Base-by-base conservation (phyloP, 257 asterid genomes). In the Capsicum rhomboideum region DNA sequence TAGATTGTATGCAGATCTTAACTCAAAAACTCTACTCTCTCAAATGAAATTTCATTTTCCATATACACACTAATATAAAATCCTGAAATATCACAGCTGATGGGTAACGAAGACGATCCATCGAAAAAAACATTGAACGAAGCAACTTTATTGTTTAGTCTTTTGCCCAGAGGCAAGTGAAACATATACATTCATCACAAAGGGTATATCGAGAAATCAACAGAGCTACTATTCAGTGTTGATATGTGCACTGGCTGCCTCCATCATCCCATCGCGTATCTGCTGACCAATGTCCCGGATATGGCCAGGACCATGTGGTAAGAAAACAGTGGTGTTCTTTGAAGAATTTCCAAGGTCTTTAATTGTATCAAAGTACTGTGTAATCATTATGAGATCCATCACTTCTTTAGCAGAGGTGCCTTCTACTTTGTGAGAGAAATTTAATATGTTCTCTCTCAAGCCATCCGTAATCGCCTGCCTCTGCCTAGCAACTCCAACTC, bases 401-500 rank as follows among this genome's bases (percentile, higher is more conserved):
- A 95, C 97, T 87, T 95, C 99, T 93, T 93, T 95, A 6, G 98
- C 94, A 0, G 98, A 94, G 21, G 98, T 88, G 79, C 97, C 97
- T 82, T 88, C 97, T n/a, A 96, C 90, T 86, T 91, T 96, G 89
- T 92, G 91, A 66, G 98, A 94, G 91, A 95, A 95, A 85, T 94
- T 93, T 90, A 96, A 80, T 52, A 96, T 96, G 88, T 96, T 96
- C 91, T 95, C 97, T 49, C 99, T 85, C 82, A 96, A 89, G 26
- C 99, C 99, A 50, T 96, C 99, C 6, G 98, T 96, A 26, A 96
- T 94, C 14, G 99, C 99, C 84, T 96, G 99, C 82, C 98, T 91
- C 91, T 96, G 99, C 83, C 95, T 90, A 20, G 99, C 98, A 23
- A 96, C 98, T 71, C 99, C 99, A 7, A 96, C 95, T 23, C 98